phyloP scores from a whole-genome alignment of 2,329 filamentous ascomycete genomes.

The Diaporthe amygdali region DNA sequence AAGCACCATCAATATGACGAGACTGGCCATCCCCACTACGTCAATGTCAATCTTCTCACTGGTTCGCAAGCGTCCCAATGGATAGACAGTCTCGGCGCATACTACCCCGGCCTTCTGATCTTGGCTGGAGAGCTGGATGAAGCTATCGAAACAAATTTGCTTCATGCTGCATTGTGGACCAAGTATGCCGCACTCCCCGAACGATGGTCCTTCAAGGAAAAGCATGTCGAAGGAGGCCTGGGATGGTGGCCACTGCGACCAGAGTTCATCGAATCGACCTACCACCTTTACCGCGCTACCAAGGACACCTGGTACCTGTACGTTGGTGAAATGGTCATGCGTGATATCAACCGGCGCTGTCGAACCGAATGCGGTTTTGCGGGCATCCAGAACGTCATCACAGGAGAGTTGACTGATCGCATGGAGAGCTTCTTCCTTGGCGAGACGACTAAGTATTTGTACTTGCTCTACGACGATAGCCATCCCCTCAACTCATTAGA shows the following conservation, averaged over 20 bases:
- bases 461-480: constrained; percentile 82
- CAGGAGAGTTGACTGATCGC: constrained; percentile 85
- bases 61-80: constrained; percentile 89
- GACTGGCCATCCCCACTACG: constrained; percentile 86
- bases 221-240: constrained; percentile 83
- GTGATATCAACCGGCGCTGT: constrained; percentile 86
- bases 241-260: constrained; percentile 95
- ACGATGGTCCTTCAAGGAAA: constrained; percentile 86
- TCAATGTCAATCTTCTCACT: constrained; percentile 86
- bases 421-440: constrained; percentile 99
- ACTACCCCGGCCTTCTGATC: constrained; percentile 87
- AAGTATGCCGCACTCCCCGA: constrained; percentile 93
- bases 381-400: constrained; percentile 81
- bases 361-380: constrained; percentile 94
- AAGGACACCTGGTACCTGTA: constrained; percentile 96
- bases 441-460: constrained; percentile 95
- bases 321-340: constrained; percentile 92
- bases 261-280: constrained; percentile 96
- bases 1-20: constrained; percentile 90
- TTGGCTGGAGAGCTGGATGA: constrained; percentile 90
- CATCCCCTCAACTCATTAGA: constrained; percentile 91
- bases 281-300: constrained; percentile 93
- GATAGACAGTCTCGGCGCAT: constrained; percentile 95
- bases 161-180: constrained; percentile 94
- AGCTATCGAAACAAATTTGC: constrained; percentile 85